Conservation (phyloP, 768 basidiomycete genomes). For the Suillus subaureus region DNA sequence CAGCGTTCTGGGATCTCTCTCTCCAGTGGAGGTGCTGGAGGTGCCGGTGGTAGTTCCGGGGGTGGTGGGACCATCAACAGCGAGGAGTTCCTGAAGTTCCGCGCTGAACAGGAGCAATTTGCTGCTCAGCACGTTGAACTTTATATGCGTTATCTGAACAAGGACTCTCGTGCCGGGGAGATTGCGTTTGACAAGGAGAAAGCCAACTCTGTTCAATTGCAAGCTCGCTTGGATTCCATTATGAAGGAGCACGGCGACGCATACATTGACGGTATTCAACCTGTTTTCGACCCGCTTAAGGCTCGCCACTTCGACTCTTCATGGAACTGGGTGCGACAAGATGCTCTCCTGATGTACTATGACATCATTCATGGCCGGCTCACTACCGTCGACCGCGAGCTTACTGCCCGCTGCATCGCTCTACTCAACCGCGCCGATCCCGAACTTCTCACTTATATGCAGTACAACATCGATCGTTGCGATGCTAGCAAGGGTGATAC, state of each 20-base stretch:
- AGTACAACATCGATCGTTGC: slow-evolving; percentile 87
- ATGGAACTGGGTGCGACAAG: slow-evolving; percentile 99
- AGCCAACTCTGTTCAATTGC: slow-evolving; percentile 67
- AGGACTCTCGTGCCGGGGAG: slow-evolving; percentile 92
- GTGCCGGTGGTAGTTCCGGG: slow-evolving; percentile 55
- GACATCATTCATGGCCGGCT: slow-evolving; percentile 97
- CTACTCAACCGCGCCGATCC: slow-evolving; percentile 98
- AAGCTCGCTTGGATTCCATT: slow-evolving; percentile 87
- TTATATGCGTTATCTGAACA: slow-evolving; percentile 94
- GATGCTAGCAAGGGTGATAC: slow-evolving; percentile 84
- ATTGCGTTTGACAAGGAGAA: slow-evolving; percentile 88
- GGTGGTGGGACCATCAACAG: slow-evolving; percentile 95
- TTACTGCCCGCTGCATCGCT: slow-evolving; percentile 95
- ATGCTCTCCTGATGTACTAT: slow-evolving; percentile 95
- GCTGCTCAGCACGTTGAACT: slow-evolving; percentile 93
- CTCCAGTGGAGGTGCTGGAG: slow-evolving; percentile 64
- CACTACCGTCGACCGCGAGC: slow-evolving; percentile 92
- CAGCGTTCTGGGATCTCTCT: slow-evolving; percentile 88
- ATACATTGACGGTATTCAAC: slow-evolving; percentile 94
- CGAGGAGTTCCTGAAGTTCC: slow-evolving; percentile 97
- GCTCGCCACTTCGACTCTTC: slow-evolving; percentile 98
- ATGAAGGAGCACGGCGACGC: slow-evolving; percentile 89
- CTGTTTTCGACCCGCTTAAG: slow-evolving; percentile 92
- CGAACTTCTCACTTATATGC: slow-evolving; percentile 91
- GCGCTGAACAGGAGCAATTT: slow-evolving; percentile 89